Evolutionary conservation across 768 basidiomycete species (phyloP).

Genomic region (Mycena maculata): DNA sequence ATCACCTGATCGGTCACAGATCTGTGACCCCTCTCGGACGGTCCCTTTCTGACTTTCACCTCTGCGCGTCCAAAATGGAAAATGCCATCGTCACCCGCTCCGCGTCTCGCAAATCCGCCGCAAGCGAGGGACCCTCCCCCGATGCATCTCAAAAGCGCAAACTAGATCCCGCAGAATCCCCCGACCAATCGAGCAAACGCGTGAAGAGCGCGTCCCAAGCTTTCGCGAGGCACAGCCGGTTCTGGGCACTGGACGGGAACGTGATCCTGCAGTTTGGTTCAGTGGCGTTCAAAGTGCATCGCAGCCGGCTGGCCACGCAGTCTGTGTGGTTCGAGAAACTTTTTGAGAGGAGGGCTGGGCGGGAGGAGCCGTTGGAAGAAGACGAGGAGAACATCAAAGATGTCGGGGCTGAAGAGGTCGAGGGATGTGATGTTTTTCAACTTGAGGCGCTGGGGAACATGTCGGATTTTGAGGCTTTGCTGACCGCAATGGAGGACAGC

Average conservation of each 20-base stretch:
- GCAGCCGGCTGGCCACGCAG: constrained; percentile 38
- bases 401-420: constrained; percentile 10
- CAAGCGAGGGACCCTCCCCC: neutral
- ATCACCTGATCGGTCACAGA: no score
- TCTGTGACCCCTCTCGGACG: no score
- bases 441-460: neutral
- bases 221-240: constrained; percentile 35
- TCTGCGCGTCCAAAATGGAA: no score
- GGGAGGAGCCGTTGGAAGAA: neutral
- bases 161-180: neutral
- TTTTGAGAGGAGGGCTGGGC: constrained; percentile 28
- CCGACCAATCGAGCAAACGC: constrained; percentile 5
- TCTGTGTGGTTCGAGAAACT: constrained; percentile 41
- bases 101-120: neutral
- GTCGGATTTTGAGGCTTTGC: constrained; percentile 34
- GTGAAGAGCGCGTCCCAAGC: constrained; percentile 15
- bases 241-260: constrained; percentile 43
- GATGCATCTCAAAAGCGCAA: neutral
- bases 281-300: constrained; percentile 38
- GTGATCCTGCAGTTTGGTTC: constrained; percentile 38
- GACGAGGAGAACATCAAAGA: constrained; percentile 19
- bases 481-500: constrained; percentile 35
- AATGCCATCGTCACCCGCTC: neutral
- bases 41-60: no score
- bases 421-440: constrained; percentile 20